These are phyloP conservation scores for Ambispora gerdemannii DNA, from an alignment of 192 early-diverging fungal species.

Conservation along the genomic window DNA sequence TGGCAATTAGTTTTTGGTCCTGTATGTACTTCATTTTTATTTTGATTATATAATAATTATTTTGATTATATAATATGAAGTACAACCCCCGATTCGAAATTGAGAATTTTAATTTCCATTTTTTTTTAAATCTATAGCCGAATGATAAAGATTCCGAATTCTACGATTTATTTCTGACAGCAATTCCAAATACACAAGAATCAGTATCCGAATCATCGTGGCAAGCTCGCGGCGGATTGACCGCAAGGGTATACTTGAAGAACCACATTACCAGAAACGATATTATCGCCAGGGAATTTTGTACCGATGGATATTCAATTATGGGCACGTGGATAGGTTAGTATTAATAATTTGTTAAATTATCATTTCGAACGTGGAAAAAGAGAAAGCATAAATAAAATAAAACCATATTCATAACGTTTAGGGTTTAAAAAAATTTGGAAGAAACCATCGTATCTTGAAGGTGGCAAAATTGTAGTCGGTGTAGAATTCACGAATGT, in stretches of 20 bases:
- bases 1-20: neutral
- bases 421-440: neutral
- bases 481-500: neutral
- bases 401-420: neutral
- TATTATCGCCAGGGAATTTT: neutral
- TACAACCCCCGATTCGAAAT: no score
- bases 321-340: neutral
- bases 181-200: neutral
- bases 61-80: no score
- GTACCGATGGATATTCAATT: neutral
- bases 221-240: neutral
- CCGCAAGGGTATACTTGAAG: neutral
- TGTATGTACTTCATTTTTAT: neutral
- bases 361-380: neutral
- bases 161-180: neutral
- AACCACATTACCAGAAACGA: neutral
- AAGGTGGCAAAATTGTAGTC: neutral
- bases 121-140: neutral
- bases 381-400: neutral
- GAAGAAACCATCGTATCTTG: neutral
- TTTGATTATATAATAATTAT: neutral
- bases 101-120: no score
- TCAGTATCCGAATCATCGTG: neutral
- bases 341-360: neutral
- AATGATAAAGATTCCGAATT: neutral